These are phyloP conservation scores for Pelargonium fulgidum DNA, from an alignment of 441 rosid genomes.

Conservation along the genomic window DNA sequence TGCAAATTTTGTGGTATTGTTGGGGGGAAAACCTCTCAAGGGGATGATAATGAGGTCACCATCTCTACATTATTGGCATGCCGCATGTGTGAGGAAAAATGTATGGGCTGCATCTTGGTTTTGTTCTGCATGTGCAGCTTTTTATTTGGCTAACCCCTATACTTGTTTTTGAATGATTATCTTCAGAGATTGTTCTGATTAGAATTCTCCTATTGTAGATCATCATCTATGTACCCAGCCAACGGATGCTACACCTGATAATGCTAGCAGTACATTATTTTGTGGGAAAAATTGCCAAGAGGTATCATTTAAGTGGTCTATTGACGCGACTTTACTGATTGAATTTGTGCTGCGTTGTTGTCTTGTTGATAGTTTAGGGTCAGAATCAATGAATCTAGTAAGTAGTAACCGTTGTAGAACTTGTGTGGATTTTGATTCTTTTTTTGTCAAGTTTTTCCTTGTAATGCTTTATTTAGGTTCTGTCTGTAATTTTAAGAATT, in stretches of 20 bases:
- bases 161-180: background rate
- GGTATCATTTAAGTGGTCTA: constrained; percentile 35
- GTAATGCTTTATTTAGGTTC: too few relatives aligned
- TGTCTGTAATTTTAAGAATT: too few relatives aligned
- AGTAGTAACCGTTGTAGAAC: too few relatives aligned
- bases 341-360: constrained; percentile 17
- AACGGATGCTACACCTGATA: constrained; percentile 30
- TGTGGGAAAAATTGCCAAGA: constrained; percentile 80
- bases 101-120: constrained; percentile 36
- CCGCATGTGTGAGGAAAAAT: constrained; percentile 75
- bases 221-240: constrained; percentile 51
- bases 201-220: constrained; percentile 44
- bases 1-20: constrained; percentile 75
- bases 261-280: constrained; percentile 33
- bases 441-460: too few relatives aligned
- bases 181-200: background rate
- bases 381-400: too few relatives aligned
- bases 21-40: constrained; percentile 29
- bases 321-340: constrained; percentile 15
- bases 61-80: constrained; percentile 36
- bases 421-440: too few relatives aligned
- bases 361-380: constrained; percentile 6
- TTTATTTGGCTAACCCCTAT: background rate
- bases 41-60: constrained; percentile 24
- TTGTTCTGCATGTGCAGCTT: background rate